Evolutionary conservation across 352 stramenopile genomes (phyloP), one percentile per base, ranked within the genome.

Genomic region (Phytopythium delawarense): DNA sequence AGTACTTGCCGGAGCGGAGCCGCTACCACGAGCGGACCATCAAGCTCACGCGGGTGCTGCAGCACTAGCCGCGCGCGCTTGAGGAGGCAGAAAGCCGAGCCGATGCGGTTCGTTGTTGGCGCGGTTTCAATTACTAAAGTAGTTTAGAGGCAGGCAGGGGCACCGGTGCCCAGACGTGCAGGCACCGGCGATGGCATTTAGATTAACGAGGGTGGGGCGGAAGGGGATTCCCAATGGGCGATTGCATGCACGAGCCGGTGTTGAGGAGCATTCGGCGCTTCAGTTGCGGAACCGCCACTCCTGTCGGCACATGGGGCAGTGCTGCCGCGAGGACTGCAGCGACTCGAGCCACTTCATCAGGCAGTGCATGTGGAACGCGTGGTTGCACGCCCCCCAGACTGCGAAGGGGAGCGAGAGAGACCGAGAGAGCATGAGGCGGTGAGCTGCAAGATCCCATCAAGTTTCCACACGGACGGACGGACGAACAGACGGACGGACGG

Each of bases 291-390:
- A 96, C 62, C 88, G 78, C 88, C 88, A 96, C 57, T 95, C 80
- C 55, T 95, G 82, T 13, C 89, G 83, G 60, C 89, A 97, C 87
- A 97, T 91, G 40, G 89, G 89, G 63, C 89, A 97, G 63, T 94
- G 83, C 66, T 96, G 84, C 18, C 80, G 81, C 54, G 77, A 73
- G 18, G 84, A 87, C 61, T 92, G 84, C 57, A 94, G 75, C 56
- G 88, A 87, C 61, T 95, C 85, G 59, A 97, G 81, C 88, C 89
- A 97, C 69, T 97, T 97, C 66, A 96, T 80, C n/a, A 97, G 76
- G 78, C 91, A 97, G 67, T 97, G 89, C 85, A 97, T 97, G 72
- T 97, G 91, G 63, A 97, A 96, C 54, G 88, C 89, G 68, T 97
- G 89, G 61, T 95, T 96, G 71, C 89, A 97, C 15, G 76, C 71